These are phyloP conservation scores for Turritis glabra DNA, from an alignment of 345 rosid genomes.

Conservation along the genomic window DNA sequence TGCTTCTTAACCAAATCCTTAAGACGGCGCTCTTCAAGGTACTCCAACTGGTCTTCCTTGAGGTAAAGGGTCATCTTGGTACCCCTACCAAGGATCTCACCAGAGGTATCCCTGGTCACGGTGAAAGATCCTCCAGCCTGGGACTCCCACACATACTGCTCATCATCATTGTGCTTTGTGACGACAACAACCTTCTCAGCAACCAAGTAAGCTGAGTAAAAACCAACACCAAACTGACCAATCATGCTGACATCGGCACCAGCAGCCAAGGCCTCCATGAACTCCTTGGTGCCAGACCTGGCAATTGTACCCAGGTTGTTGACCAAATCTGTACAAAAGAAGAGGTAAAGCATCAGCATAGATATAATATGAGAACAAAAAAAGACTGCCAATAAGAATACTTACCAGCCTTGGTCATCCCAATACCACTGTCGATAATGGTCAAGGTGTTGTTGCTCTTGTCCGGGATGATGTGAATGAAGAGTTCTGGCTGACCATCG, in stretches of 20 bases:
- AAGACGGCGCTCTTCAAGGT: conserved; percentile 80
- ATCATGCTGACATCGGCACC: conserved; percentile 94
- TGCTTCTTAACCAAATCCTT: conserved; percentile 88
- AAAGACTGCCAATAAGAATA: background rate
- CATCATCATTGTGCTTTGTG: conserved; percentile 82
- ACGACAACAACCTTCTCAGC: conserved; percentile 80
- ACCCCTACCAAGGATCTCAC: conserved; percentile 75
- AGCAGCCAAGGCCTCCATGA: conserved; percentile 86
- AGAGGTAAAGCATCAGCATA: background rate
- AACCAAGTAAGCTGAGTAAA: conserved; percentile 82
- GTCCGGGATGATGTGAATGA: conserved; percentile 81
- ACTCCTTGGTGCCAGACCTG: conserved; percentile 87
- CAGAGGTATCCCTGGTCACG: conserved; percentile 65
- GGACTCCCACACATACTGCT: conserved; percentile 86
- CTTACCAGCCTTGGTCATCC: conserved; percentile 92
- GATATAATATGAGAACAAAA: no score
- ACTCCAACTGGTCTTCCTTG: conserved; percentile 89
- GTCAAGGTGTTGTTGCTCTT: conserved; percentile 64
- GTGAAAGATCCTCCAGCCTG: conserved; percentile 95
- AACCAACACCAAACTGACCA: conserved; percentile 88
- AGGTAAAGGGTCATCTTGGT: conserved; percentile 72
- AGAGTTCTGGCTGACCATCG: conserved; percentile 78
- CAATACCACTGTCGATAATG: conserved; percentile 77
- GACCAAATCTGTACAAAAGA: conserved; percentile 60
- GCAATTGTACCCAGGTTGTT: conserved; percentile 90